Percentiles rank a stretch among this genome's conserved stretches.
phyloP scores from a whole-genome alignment of 805 yeast species.

The Yarrowia sp. region DNA sequence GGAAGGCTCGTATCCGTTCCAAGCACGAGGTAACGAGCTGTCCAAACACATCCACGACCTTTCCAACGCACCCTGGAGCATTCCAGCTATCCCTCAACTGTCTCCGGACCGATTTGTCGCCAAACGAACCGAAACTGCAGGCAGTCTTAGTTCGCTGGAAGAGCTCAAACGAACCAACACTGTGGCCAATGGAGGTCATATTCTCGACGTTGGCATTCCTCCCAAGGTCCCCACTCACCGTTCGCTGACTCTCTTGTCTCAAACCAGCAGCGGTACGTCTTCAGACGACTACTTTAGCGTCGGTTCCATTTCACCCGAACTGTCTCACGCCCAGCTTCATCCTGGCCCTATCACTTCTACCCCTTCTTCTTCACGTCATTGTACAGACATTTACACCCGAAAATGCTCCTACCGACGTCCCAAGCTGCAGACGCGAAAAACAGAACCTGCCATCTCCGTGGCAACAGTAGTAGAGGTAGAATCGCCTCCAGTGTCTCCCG shows the following conservation, averaged over 20 bases:
- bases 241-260: background rate
- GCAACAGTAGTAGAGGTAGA: slow-evolving; percentile 4
- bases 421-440: slow-evolving; percentile 2
- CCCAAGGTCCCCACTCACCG: slow-evolving; percentile 34
- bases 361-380: background rate
- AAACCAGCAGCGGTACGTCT: slow-evolving; percentile 11
- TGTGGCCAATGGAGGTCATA: background rate
- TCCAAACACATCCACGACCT: slow-evolving; percentile 5
- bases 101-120: background rate
- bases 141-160: slow-evolving; percentile 1
- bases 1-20: background rate
- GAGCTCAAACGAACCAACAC: slow-evolving; percentile 15
- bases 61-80: background rate
- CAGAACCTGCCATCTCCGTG: slow-evolving; percentile 2
- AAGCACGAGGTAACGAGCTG: background rate
- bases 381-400: slow-evolving; percentile 26
- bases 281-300: slow-evolving; percentile 5
- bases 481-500: background rate
- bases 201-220: slow-evolving; percentile 33
- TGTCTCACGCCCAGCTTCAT: background rate
- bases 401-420: slow-evolving; percentile 3
- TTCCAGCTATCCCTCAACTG: background rate
- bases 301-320: background rate
- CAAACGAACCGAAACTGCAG: slow-evolving; percentile 2
- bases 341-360: background rate